Percentiles rank a stretch among this genome's conserved stretches.
Evolutionary conservation across 2,329 filamentous ascomycete genomes (phyloP).

Genomic region (Emergomyces orientalis): DNA sequence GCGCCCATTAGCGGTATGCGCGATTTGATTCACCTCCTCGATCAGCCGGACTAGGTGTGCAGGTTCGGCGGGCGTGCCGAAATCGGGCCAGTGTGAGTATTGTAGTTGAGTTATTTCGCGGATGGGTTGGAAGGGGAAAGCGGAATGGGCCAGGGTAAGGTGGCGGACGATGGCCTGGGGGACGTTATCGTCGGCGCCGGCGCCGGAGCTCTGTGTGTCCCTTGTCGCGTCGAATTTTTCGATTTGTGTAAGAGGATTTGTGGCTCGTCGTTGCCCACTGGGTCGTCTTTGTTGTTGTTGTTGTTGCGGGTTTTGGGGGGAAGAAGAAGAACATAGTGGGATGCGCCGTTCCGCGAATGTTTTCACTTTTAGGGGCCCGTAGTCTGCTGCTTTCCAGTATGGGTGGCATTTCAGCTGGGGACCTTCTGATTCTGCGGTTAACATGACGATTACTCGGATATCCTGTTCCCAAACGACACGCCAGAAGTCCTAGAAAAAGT

Average conservation of each 20-base stretch:
- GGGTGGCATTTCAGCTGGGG: conserved; percentile 91
- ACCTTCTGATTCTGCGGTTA: conserved; percentile 88
- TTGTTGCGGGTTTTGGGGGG: conserved; percentile 29
- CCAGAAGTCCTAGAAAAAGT: conserved; percentile 72
- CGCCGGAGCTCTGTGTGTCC: conserved; percentile 9
- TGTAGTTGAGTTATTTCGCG: conserved; percentile 92
- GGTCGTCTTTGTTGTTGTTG: conserved; percentile 21
- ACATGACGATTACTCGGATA: conserved; percentile 87
- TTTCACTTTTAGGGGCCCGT: conserved; percentile 67
- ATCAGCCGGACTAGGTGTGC: conserved; percentile 77
- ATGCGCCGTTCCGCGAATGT: conserved; percentile 73
- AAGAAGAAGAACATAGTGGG: conserved; percentile 50
- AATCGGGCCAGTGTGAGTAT: conserved; percentile 95
- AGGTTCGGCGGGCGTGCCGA: conserved; percentile 83
- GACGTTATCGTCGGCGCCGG: conserved; percentile 42
- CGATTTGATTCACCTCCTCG: conserved; percentile 70
- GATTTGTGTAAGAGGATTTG: conserved; percentile 24
- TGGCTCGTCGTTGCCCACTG: conserved; percentile 28
- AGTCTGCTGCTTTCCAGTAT: conserved; percentile 77
- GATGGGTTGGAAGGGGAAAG: conserved; percentile 72
- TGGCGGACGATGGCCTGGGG: conserved; percentile 78
- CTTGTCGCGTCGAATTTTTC: conserved; percentile 23
- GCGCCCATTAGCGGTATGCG: conserved; percentile 31
- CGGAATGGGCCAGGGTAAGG: conserved; percentile 69
- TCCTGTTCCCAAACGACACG: conserved; percentile 96